A percentile compares a stretch with the other conserved stretches of the same genome.
These are phyloP conservation scores for Pseudozyma pruni DNA, from an alignment of 1,284 basidiomycete genomes.

Conservation along the genomic window DNA sequence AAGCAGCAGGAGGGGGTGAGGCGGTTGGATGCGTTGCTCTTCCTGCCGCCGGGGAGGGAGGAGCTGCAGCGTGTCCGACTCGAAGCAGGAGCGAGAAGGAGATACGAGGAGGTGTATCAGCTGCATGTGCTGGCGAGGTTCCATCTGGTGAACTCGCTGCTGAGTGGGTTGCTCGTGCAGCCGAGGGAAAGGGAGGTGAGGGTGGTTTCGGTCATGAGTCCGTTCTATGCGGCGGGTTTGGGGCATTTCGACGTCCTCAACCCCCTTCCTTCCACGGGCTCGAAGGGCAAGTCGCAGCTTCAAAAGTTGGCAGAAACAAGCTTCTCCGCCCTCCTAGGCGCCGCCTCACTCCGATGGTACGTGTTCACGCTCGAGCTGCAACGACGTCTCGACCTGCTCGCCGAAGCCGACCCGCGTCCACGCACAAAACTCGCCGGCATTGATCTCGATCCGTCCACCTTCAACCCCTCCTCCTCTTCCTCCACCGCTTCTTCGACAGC, in stretches of 20 bases:
- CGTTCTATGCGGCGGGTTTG: slow-evolving; percentile 60
- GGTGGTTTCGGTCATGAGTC: slow-evolving; percentile 54
- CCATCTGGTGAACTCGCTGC: slow-evolving; percentile 58
- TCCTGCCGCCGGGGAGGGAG: slow-evolving; percentile 18
- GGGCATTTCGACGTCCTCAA: slow-evolving; percentile 37
- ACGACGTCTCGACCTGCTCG: slow-evolving; percentile 50
- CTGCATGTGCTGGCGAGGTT: slow-evolving; percentile 53
- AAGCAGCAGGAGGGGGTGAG: slow-evolving; percentile 23
- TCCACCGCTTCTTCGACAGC: not conserved
- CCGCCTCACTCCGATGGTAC: slow-evolving; percentile 49
- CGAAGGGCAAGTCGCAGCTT: not conserved
- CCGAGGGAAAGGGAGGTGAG: slow-evolving; percentile 58
- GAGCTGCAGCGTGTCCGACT: slow-evolving; percentile 7
- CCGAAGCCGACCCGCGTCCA: slow-evolving; percentile 56
- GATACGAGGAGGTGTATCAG: slow-evolving; percentile 26
- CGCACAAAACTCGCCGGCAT: slow-evolving; percentile 55
- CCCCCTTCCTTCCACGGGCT: not conserved
- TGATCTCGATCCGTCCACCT: slow-evolving; percentile 22
- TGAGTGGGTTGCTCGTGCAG: slow-evolving; percentile 52
- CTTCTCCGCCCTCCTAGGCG: slow-evolving; percentile 35
- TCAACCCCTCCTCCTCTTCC: not conserved
- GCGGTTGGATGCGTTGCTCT: slow-evolving; percentile 26
- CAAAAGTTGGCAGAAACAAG: slow-evolving; percentile 15
- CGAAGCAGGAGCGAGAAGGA: not conserved
- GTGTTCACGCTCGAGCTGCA: slow-evolving; percentile 55